phyloP scores from a whole-genome alignment of 345 rosid species.

The Hibiscus tridactylites region DNA sequence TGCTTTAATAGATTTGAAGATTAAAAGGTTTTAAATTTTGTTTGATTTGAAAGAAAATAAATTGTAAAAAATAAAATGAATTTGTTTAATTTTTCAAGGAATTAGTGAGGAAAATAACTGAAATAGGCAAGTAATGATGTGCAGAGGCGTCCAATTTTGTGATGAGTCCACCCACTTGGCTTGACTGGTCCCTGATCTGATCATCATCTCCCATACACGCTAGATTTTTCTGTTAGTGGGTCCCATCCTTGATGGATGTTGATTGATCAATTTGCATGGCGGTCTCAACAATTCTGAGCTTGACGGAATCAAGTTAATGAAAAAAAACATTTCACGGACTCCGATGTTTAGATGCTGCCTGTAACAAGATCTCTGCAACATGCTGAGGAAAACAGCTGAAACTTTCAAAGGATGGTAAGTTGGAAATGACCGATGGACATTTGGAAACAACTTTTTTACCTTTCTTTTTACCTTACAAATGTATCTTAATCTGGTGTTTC shows the following conservation, averaged over 20 bases:
- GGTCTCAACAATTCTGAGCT: background rate
- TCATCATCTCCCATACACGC: background rate
- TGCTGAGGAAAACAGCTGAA: background rate
- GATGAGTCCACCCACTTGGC: background rate
- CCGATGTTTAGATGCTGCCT: background rate
- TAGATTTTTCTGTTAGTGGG: background rate
- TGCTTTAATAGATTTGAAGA: too few species aligned
- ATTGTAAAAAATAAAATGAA: too few species aligned
- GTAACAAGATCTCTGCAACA: background rate
- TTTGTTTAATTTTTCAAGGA: too few species aligned
- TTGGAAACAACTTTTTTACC: background rate
- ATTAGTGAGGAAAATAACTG: too few species aligned
- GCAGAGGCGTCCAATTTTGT: slow-evolving; percentile 1
- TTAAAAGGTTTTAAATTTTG: too few species aligned
- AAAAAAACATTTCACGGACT: too few species aligned
- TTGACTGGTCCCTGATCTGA: background rate
- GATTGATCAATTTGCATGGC: background rate
- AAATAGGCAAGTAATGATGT: too few species aligned
- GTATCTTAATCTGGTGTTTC: too few species aligned
- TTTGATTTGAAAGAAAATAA: too few species aligned
- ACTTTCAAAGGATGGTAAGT: background rate
- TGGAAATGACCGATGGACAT: background rate
- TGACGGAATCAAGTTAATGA: too few species aligned
- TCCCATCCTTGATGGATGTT: slow-evolving; percentile 1
- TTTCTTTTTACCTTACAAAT: background rate